phyloP scores from a whole-genome alignment of 768 basidiomycete species.

The Suillus brevipes region DNA sequence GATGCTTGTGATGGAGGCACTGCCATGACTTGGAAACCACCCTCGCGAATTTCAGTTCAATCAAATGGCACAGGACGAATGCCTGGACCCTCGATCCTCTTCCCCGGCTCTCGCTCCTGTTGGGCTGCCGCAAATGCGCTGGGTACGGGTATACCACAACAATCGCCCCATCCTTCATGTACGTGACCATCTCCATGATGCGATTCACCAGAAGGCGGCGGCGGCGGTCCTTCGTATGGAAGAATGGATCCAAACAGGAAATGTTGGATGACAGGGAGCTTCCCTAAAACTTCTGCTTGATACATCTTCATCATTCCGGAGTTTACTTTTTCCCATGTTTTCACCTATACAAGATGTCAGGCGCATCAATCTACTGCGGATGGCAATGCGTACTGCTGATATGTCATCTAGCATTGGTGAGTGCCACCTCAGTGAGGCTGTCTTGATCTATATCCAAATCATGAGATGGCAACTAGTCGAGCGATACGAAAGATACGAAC shows the following conservation, averaged over 20 bases:
- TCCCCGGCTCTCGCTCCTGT: constrained; percentile 36
- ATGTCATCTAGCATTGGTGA: constrained; percentile 99
- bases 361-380: constrained; percentile 3
- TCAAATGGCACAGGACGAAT: constrained; percentile 84
- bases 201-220: constrained; percentile 29
- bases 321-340: constrained; percentile 97
- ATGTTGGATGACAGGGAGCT: constrained; percentile 95
- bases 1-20: neutral
- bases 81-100: constrained; percentile 54
- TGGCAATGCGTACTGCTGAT: constrained; percentile 56
- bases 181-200: constrained; percentile 18
- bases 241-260: constrained; percentile 90
- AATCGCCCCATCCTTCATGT: constrained; percentile 80
- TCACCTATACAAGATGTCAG: constrained; percentile 47
- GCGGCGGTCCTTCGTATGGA: constrained; percentile 60
- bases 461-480: neutral
- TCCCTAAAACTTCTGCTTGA: constrained; percentile 89
- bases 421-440: constrained; percentile 95
- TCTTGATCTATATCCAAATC: constrained; percentile 69
- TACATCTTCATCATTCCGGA: constrained; percentile 98
- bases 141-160: constrained; percentile 89
- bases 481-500: constrained; percentile 41
- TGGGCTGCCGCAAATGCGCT: constrained; percentile 76
- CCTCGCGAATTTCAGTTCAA: constrained; percentile 31
- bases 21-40: neutral